Evolutionary conservation across 139 green algal genomes (phyloP), one percentile per base, ranked within the genome.

Genomic region (Spirogloea muscicola): DNA sequence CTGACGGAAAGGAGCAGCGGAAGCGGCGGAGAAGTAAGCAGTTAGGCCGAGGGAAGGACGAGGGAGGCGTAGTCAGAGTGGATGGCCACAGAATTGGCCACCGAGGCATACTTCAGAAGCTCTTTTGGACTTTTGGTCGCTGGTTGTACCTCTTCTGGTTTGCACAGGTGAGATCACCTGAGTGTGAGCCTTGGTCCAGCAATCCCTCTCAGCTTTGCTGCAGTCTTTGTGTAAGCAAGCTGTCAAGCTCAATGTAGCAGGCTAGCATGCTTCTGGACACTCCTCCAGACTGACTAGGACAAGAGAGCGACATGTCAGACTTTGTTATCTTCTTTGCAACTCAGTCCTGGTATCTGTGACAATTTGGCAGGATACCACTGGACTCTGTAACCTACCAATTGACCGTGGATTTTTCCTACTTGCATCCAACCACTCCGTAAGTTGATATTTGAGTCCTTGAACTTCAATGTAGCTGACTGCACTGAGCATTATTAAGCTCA

Each of bases 341-440:
- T n/a, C n/a, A n/a, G n/a, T n/a, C n/a, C n/a, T n/a, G n/a, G n/a
- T n/a, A n/a, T n/a, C n/a, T n/a, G n/a, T n/a, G n/a, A n/a, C n/a
- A n/a, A n/a, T n/a, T n/a, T n/a, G n/a, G 41, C 66, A 75, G 66
- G 66, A 75, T 36, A 61, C 42, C 3, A 48, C 29, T 25, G 66
- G 66, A 2, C 36, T 38, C 3, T 46, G 37, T 21, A 39, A 68
- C 13, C 66, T 75, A 7, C 66, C 66, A 10, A 7, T 75, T 27
- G 3, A 6, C 3, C 18, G 25, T 5, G 66, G 66, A 37, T 31
- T 31, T 6, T 75, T 75, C 57, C 46, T 75, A 6, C 13, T 75
- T 4, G 66, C 66, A 61, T 75, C 66, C 21, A 75, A 75, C 46
- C 66, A 75, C 40, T 58, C 39, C 3, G 64, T 73, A 67, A 65